Conservation (phyloP, 106 monocot genomes). For the Iris macrosiphon region DNA sequence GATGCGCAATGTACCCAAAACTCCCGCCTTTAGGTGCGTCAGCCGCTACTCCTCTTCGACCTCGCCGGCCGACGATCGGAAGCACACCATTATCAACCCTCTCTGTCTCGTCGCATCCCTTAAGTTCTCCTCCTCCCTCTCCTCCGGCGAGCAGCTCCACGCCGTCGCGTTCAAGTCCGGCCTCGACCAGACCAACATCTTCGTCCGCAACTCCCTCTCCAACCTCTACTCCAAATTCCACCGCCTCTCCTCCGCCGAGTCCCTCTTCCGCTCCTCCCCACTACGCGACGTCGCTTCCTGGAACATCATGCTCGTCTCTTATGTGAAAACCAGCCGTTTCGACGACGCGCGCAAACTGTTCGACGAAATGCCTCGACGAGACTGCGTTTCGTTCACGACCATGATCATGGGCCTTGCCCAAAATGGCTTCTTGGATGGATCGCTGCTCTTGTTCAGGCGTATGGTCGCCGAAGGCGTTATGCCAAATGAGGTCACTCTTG, state of each 20-base stretch:
- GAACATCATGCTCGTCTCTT: constrained; percentile 34
- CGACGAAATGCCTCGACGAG: constrained; percentile 27
- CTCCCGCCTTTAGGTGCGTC: too few relatives aligned
- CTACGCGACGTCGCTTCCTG: constrained; percentile 27
- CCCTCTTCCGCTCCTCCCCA: constrained; percentile 12
- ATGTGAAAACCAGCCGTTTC: constrained; percentile 13
- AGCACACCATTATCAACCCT: too few relatives aligned
- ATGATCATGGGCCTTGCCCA: constrained; percentile 45
- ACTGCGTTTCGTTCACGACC: constrained; percentile 56
- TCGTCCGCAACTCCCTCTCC: constrained; percentile 41
- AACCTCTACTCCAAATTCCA: constrained; percentile 27
- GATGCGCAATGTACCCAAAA: too few relatives aligned
- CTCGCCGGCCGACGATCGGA: too few relatives aligned
- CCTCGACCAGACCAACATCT: constrained; percentile 26
- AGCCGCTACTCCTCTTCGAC: too few relatives aligned
- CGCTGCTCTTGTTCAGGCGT: constrained; percentile 27
- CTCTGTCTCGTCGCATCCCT: constrained; percentile 28
- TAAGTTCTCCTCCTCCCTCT: constrained; percentile 19
- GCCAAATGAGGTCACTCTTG: constrained; percentile 58
- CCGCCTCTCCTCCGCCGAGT: not conserved
- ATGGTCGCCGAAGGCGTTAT: constrained; percentile 32
- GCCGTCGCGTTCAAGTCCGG: constrained; percentile 32
- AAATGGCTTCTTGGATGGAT: constrained; percentile 9
- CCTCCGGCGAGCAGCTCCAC: constrained; percentile 30
- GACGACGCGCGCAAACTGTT: constrained; percentile 29